Evolutionary conservation across 176 grass and related monocot species (phyloP).

Genomic region (Carex pumila): DNA sequence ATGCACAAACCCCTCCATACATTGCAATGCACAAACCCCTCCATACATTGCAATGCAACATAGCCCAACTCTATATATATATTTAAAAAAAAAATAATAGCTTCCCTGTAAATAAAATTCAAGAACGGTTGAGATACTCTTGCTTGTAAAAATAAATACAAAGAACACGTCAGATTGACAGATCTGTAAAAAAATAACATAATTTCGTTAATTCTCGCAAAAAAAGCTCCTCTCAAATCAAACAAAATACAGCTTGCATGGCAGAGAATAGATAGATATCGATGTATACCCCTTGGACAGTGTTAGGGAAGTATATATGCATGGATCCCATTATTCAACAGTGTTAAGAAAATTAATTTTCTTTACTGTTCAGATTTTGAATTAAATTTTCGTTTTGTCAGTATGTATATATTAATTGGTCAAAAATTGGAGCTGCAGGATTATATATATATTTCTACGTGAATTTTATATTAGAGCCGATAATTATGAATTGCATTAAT

Average conservation of each 20-base stretch:
- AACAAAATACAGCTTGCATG: background rate
- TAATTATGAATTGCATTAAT: background rate
- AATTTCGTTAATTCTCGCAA: background rate
- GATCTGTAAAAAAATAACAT: background rate
- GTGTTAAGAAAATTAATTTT: background rate
- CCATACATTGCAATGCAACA: no score
- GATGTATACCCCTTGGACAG: background rate
- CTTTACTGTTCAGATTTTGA: background rate
- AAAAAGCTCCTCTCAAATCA: background rate
- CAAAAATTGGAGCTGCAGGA: background rate
- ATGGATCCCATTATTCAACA: background rate
- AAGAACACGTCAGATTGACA: background rate
- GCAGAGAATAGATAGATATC: background rate
- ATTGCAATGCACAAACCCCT: no score
- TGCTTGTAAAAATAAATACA: background rate
- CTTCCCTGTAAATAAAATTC: no score
- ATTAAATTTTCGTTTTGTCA: background rate
- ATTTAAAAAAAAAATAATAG: no score
- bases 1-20: no score
- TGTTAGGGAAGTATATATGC: background rate
- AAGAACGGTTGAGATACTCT: background rate
- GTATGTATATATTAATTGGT: background rate
- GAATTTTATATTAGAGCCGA: background rate
- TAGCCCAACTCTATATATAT: no score
- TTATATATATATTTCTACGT: background rate